Evolutionary conservation across 2,329 filamentous ascomycete genomes (phyloP), one percentile per base, ranked within the genome.

Genomic region (Neoscytalidium dimidiatum): DNA sequence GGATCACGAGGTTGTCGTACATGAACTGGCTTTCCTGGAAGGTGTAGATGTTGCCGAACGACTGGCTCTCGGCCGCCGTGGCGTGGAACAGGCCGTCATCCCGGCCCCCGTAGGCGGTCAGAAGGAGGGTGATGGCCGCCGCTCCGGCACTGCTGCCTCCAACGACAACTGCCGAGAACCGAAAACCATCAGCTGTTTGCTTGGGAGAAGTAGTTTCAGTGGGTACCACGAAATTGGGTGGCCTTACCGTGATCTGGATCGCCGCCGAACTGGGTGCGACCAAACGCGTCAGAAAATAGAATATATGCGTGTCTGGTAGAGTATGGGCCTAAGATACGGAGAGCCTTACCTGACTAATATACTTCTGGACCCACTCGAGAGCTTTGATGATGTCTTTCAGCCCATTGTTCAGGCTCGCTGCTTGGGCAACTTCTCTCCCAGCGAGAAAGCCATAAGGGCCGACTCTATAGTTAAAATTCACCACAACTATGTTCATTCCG

Each of bases 391-490:
- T 90, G 73, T 93, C 90, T 35, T 85, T 84, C 0, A 93, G 79
- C 1, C 91, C 91, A 69, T 88, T 88, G 74, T 93, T 93, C 38
- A 88, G 72, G 65, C 83, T 85, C 2, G 85, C 84, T 4, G 77
- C 68, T 68, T 71, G 70, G 33, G 77, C 68, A 1, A 88, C 76
- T 69, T 89, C 84, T 17, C 84, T 78, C 64, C 86, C 81, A 1
- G 86, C 85, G 13, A 94, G 81, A 72, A 93, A 94, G 0, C 91
- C 91, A 69, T 88, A 92, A 0, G 86, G 84, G 0, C 90, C 90
- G 11, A 94, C 89, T 4, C 91, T 87, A 73, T 94, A 93, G 76
- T 92, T 93, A 77, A 92, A 84, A 9, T 83, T 88, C 1, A 94
- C 89, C 0, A 92, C 86, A 0, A 94, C 78, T 28, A 92, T 88